Base-by-base conservation (phyloP, 768 basidiomycete species). In the Fistulinella prunicolor region DNA sequence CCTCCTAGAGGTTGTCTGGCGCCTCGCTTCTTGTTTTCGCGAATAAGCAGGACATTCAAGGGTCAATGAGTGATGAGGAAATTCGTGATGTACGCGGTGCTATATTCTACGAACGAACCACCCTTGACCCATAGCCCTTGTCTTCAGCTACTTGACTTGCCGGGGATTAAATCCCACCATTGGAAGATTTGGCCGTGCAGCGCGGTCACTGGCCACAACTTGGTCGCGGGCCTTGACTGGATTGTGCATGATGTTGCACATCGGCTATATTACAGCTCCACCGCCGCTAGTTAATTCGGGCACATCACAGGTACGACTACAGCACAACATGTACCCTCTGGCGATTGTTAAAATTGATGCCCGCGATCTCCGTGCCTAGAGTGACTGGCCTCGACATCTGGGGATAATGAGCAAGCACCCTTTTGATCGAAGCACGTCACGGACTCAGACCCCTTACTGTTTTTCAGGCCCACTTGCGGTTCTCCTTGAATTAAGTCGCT, bases 21-120 rank as follows among this genome's bases (percentile, higher is more conserved):
- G 96, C 96, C 36, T 94, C 93, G 12, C 77, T 98, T 42, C 81
- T 98, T 30, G 85, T 98, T 45, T 90, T 98, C 63, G 96, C 96
- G 23, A 99, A 99, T 71, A 99, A 99, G 69, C 94, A 96, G 64
- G 96, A 99, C 71, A 80, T 98, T 48, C 79, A 80, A 49, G 90
- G 92, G 41, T 87, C 93, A 1, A 82, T 97, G 83, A 79, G 80
- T 26, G 80, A 84, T 52, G 65, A 70, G 26, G 92, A 96, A 70
- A 96, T 97, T 56, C 76, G 83, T 51, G 77, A 89, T 63, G 94
- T 90, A 66, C 66, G 86, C 74, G 38, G 13, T 44, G 29, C 23
- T 36, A 35, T 41, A 37, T 45, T 32, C 1, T 22, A 13, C 16
- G 17, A 42, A 13, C 16, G 17, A 42, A 38, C 42, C 22, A 37